Conservation (phyloP, 345 rosid genomes). For the Sonneratia alba region DNA sequence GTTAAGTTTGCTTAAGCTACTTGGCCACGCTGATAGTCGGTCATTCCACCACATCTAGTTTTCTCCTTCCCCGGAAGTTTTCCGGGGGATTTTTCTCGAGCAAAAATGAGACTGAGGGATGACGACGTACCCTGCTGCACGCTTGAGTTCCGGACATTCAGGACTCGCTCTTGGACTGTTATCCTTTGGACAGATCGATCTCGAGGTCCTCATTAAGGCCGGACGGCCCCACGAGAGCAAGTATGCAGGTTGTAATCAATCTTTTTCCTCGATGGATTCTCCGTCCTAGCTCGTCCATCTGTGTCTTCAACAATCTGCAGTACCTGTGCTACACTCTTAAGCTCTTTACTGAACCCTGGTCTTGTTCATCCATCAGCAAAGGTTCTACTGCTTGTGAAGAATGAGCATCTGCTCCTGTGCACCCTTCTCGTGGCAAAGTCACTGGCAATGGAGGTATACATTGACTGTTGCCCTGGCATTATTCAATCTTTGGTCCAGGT, state of each 20-base stretch:
- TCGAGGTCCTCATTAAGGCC: constrained; percentile 25
- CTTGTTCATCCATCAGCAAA: constrained; percentile 10
- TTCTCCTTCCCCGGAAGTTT: not conserved
- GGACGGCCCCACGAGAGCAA: constrained; percentile 19
- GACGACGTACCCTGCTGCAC: constrained; percentile 17
- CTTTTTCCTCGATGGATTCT: not conserved
- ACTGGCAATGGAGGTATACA: constrained; percentile 22
- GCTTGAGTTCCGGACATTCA: constrained; percentile 21
- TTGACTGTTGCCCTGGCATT: not conserved
- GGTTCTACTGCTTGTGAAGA: constrained; percentile 23
- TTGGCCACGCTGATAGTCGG: not conserved
- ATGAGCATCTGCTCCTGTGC: constrained; percentile 23
- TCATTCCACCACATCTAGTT: not conserved
- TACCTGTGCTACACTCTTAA: not conserved
- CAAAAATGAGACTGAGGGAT: not conserved
- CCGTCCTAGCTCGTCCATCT: not conserved
- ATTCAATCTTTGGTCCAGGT: not conserved
- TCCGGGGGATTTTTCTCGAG: not conserved
- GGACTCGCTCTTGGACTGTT: constrained; percentile 31
- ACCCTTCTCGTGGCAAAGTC: constrained; percentile 26
- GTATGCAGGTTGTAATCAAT: constrained; percentile 20
- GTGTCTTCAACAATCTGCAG: not conserved
- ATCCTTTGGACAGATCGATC: constrained; percentile 27
- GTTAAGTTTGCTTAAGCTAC: not conserved
- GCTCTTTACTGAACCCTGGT: not conserved